Evolutionary conservation across 352 stramenopile species (phyloP), one percentile per base, ranked within the genome.

Genomic region (Phytophthora meadii): DNA sequence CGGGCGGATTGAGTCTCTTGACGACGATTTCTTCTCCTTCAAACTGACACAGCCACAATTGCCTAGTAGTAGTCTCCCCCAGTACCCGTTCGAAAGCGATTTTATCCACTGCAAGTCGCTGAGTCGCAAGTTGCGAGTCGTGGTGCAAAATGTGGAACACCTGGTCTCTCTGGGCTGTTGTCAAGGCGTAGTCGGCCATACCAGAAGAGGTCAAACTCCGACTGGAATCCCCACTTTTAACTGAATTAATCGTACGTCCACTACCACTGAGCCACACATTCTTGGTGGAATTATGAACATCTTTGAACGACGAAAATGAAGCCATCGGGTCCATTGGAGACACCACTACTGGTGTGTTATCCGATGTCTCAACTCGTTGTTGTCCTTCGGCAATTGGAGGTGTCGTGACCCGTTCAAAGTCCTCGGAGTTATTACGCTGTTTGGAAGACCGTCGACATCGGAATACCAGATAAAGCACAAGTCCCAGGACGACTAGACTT

Each of bases 21-120:
- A 81, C 68, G 4, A 68, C 69, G 46, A 81, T 76, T 65, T 77
- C 72, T 2, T 81, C 68, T 3, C 72, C 72, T 28, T 81, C 72
- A 34, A 76, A 78, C 58, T 81, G 72, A 25, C 69, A 76, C 1
- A 81, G 56, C 65, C 65, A 81, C 27, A 70, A 37, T n/a, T 64
- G 51, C 3, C 61, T 30, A 10, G 68, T 70, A 6, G 53, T 6
- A 6, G 15, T 67, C 45, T 63, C 49, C 5, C 37, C 63, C 36
- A 76, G 37, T 11, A 72, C 47, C 0, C 57, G 51, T 24, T 78
- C 72, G 32, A 81, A 76, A 46, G 69, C 72, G 61, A 81, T 77
- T 48, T 81, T 81, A 45, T 76, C 68, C 65, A 74, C 73, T 24
- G 72, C 65, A 11, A 81, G 50, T 12, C 72, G 52, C n/a, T 57